Conservation (phyloP, 345 rosid genomes). For the Melastoma malabathricum region DNA sequence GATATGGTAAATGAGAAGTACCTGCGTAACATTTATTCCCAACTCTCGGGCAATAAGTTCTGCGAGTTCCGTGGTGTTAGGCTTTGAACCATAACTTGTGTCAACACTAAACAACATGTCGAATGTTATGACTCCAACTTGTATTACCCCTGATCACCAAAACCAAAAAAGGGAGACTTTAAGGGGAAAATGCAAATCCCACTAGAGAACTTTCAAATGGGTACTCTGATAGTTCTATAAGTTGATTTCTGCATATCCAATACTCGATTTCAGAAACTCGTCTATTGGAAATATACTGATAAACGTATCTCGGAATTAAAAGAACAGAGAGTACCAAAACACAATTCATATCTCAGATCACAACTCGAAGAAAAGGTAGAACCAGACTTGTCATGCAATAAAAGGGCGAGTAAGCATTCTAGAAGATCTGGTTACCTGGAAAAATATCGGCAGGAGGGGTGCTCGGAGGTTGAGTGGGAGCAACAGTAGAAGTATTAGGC, state of each 20-base stretch:
- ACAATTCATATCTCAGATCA: neutral
- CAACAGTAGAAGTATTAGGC: constrained; percentile 18
- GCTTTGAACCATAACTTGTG: constrained; percentile 40
- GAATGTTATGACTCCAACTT: constrained; percentile 48
- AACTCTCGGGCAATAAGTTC: constrained; percentile 41
- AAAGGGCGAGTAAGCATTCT: constrained; percentile 4
- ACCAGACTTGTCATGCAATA: neutral
- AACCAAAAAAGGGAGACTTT: constrained; percentile 3
- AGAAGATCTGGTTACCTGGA: constrained; percentile 24
- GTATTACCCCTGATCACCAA: constrained; percentile 22
- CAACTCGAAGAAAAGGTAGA: neutral
- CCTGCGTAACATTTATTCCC: constrained; percentile 47
- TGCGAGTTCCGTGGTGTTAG: constrained; percentile 31
- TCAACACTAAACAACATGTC: constrained; percentile 33
- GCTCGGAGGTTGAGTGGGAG: constrained; percentile 27
- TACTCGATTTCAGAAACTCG: too few relatives aligned
- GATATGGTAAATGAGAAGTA: constrained; percentile 5
- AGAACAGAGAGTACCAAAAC: too few relatives aligned
- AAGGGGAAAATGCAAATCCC: constrained; percentile 1
- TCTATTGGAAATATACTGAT: too few relatives aligned
- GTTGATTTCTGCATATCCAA: too few relatives aligned
- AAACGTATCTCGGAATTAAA: too few relatives aligned
- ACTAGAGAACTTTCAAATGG: neutral
- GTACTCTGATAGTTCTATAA: too few relatives aligned
- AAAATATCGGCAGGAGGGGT: constrained; percentile 15